Percentiles rank a stretch among this genome's conserved stretches.
These are phyloP conservation scores for Fusarium fujikuroi DNA, from an alignment of 2,329 filamentous ascomycete species.

Conservation along the genomic window DNA sequence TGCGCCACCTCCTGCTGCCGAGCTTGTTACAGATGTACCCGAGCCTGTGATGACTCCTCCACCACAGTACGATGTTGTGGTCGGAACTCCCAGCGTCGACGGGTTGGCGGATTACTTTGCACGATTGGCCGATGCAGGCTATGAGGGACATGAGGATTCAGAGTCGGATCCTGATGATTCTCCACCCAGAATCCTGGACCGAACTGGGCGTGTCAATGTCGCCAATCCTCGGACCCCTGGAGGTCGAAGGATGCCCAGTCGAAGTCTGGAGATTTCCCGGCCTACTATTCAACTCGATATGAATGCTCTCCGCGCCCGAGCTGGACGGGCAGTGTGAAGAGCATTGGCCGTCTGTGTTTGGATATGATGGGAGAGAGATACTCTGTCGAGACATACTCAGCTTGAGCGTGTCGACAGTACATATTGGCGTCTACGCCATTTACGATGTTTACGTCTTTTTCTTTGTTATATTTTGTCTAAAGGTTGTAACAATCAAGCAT, in stretches of 20 bases:
- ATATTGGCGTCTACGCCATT: conserved; percentile 16
- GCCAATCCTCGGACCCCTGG: conserved; percentile 67
- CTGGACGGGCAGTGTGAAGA: conserved; percentile 41
- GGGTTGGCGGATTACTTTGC: conserved; percentile 87
- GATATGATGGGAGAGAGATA: conserved; percentile 13
- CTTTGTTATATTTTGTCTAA: conserved; percentile 35
- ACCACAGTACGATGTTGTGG: conserved; percentile 83
- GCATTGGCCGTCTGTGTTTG: conserved; percentile 38
- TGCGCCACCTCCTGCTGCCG: conserved; percentile 50
- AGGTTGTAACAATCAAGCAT: conserved; percentile 32
- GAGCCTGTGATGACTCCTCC: conserved; percentile 76
- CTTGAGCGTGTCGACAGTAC: not conserved
- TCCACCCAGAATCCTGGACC: conserved; percentile 59
- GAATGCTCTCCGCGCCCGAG: conserved; percentile 39
- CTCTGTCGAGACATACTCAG: not conserved
- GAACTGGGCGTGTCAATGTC: conserved; percentile 67
- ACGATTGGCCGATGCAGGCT: conserved; percentile 78
- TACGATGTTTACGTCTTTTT: conserved; percentile 33
- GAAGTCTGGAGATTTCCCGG: conserved; percentile 66
- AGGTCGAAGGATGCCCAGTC: conserved; percentile 62
- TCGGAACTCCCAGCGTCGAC: conserved; percentile 75
- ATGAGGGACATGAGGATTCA: conserved; percentile 53
- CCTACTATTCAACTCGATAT: conserved; percentile 45
- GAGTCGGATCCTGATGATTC: conserved; percentile 57
- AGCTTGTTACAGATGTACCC: conserved; percentile 35